Conservation (phyloP, 768 basidiomycete genomes). For the Naematelia aurantialba region DNA sequence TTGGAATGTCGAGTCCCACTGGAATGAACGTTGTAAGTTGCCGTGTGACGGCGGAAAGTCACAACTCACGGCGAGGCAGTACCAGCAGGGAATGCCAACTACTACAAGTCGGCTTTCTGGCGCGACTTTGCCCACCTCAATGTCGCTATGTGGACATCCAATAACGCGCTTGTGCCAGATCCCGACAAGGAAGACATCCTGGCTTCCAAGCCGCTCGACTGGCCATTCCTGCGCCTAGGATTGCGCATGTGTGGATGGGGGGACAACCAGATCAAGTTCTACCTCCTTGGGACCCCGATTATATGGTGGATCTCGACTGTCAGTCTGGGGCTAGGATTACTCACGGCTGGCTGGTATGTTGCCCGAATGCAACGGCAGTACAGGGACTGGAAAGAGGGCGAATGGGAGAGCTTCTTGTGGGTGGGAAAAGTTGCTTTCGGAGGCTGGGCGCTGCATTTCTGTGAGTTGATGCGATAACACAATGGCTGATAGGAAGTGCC, state of each 20-base stretch:
- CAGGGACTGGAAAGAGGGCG: conserved; percentile 80
- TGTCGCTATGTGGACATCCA: conserved; percentile 99
- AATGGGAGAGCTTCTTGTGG: conserved; percentile 93
- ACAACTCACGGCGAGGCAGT: conserved; percentile 56
- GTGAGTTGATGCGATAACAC: conserved; percentile 54
- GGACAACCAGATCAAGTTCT: conserved; percentile 80
- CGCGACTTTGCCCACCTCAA: conserved; percentile 99
- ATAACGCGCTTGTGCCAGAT: conserved; percentile 94
- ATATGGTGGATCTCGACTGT: conserved; percentile 81
- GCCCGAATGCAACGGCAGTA: conserved; percentile 83
- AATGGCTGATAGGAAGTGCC: conserved; percentile 59
- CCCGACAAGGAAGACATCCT: conserved; percentile 98
- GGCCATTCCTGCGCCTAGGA: conserved; percentile 86
- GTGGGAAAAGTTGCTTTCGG: conserved; percentile 84
- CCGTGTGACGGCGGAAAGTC: no score
- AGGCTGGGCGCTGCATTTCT: conserved; percentile 87
- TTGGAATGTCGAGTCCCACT: conserved; percentile 98
- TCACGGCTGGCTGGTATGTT: conserved; percentile 63
- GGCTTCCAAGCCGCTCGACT: conserved; percentile 85
- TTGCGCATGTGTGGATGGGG: conserved; percentile 98
- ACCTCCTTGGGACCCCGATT: conserved; percentile 84
- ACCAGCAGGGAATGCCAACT: conserved; percentile 73
- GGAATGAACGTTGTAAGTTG: conserved; percentile 84
- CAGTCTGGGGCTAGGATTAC: conserved; percentile 55
- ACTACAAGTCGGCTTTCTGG: conserved; percentile 85